Evolutionary conservation across 2,329 filamentous ascomycete species (phyloP).

Genomic region (Phialophora verrucosa): DNA sequence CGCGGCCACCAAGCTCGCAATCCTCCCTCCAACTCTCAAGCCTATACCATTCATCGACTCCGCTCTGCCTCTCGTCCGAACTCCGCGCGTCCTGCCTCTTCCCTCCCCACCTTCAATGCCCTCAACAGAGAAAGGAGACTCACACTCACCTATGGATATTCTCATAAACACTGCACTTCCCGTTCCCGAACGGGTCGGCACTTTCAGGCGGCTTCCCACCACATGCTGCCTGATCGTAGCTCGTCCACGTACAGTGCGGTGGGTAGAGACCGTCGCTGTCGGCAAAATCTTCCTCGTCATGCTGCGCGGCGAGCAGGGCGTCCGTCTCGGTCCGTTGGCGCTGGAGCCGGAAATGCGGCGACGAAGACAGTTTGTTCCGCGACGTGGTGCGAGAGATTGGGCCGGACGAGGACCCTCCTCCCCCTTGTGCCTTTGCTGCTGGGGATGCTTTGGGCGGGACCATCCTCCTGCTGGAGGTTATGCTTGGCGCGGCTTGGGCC

Average conservation of each 20-base stretch:
- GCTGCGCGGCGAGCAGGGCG: constrained; percentile 35
- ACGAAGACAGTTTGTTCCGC: constrained; percentile 5
- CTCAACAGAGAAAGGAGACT: neutral
- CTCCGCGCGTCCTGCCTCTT: neutral
- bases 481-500: neutral
- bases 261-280: constrained; percentile 41
- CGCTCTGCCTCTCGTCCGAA: neutral
- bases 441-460: neutral
- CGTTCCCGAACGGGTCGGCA: constrained; percentile 36
- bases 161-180: constrained; percentile 36
- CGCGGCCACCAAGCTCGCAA: neutral
- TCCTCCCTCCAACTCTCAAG: neutral
- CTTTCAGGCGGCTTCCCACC: constrained; percentile 24
- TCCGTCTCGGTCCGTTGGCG: constrained; percentile 30
- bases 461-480: neutral
- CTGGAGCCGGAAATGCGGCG: constrained; percentile 27
- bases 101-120: neutral
- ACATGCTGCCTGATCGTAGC: constrained; percentile 18
- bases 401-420: neutral
- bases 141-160: constrained; percentile 37
- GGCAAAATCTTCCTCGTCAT: constrained; percentile 35
- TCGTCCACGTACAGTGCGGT: constrained; percentile 38
- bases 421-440: neutral
- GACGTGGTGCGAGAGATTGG: neutral
- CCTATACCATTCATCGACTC: neutral